Evolutionary conservation across 371 early-diverging fungal species (phyloP).

Genomic region (Circinella minor): DNA sequence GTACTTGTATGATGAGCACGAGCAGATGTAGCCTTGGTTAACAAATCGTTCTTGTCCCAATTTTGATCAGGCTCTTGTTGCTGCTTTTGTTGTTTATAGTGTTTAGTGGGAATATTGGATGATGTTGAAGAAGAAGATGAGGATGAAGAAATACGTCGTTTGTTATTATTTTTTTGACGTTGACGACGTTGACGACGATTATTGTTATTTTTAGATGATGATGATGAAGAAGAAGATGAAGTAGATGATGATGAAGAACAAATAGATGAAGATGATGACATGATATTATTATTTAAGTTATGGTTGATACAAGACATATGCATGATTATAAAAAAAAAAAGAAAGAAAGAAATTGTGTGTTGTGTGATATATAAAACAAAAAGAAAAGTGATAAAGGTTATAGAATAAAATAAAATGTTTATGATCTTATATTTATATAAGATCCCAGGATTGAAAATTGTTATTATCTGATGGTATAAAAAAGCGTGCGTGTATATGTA

Average conservation of each 20-base stretch:
- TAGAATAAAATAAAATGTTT: background rate
- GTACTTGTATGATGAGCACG: conserved; percentile 3
- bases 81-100: background rate
- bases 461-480: background rate
- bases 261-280: background rate
- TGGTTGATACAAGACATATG: conserved; percentile 2
- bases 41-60: conserved; percentile 8
- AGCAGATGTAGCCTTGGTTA: conserved; percentile 11
- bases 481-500: too few species aligned
- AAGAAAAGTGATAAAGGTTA: background rate
- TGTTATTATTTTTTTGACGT: background rate
- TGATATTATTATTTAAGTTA: background rate
- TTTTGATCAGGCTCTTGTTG: conserved; percentile 10
- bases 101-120: background rate
- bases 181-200: background rate
- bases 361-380: background rate
- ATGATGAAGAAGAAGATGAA: background rate
- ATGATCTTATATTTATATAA: too few species aligned
- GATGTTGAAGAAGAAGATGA: background rate
- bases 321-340: background rate
- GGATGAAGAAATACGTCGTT: background rate
- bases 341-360: background rate
- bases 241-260: background rate
- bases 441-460: too few species aligned
- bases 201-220: background rate